Conservation (phyloP, 768 basidiomycete species). For the Tylopilus plumbeoviolaceoides region DNA sequence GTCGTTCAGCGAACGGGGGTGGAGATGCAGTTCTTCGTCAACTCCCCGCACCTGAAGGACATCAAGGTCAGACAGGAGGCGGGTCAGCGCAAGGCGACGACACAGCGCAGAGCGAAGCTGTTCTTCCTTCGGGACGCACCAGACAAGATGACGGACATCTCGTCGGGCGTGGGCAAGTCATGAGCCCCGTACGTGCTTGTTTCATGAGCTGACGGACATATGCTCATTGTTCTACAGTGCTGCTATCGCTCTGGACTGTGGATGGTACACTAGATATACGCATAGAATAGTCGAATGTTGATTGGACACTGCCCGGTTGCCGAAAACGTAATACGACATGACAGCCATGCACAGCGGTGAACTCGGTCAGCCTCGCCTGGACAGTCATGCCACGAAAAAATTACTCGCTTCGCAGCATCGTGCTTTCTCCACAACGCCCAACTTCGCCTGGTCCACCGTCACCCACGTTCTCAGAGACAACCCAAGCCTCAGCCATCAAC, state of each 20-base stretch:
- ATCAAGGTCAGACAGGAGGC: constrained; percentile 75
- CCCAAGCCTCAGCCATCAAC: constrained; percentile 72
- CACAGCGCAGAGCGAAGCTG: constrained; percentile 71
- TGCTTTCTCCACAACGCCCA: constrained; percentile 43
- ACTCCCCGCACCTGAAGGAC: constrained; percentile 82
- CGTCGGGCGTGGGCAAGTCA: constrained; percentile 38
- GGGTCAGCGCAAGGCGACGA: constrained; percentile 41
- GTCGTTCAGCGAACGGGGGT: constrained; percentile 88
- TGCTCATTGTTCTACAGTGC: constrained; percentile 8
- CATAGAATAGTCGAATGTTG: constrained; percentile 7
- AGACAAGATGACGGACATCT: constrained; percentile 78
- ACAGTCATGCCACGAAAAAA: constrained; percentile 45
- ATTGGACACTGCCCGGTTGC: constrained; percentile 7
- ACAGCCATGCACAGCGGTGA: constrained; percentile 13
- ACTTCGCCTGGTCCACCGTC: constrained; percentile 65
- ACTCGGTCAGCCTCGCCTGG: constrained; percentile 10
- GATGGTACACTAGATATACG: neutral
- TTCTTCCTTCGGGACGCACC: constrained; percentile 81
- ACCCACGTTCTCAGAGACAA: constrained; percentile 79
- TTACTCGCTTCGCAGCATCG: constrained; percentile 53
- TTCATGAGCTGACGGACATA: neutral
- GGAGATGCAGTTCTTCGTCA: constrained; percentile 88
- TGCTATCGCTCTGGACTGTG: neutral
- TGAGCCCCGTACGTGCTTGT: constrained; percentile 14
- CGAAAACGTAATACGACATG: constrained; percentile 14